Evolutionary conservation across 2,329 filamentous ascomycete species (phyloP).

Genomic region (Didymella sp.): DNA sequence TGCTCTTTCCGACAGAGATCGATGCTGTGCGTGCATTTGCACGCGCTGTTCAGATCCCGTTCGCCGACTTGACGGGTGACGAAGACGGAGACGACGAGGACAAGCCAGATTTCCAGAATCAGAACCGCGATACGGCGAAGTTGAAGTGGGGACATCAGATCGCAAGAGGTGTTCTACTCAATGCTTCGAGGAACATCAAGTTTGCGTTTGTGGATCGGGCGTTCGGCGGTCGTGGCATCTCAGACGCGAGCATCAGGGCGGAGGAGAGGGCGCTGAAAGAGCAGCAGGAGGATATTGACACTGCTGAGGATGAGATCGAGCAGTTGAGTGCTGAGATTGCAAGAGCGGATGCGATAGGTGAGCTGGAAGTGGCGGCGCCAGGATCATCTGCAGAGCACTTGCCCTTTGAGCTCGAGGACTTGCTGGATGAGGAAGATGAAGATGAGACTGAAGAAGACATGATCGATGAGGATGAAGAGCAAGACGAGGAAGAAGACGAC

Average conservation of each 20-base stretch:
- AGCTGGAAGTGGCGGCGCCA: conserved; percentile 15
- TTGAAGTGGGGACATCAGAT: conserved; percentile 67
- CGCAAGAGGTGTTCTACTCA: conserved; percentile 65
- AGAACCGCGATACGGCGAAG: conserved; percentile 54
- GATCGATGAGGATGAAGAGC: conserved; percentile 6
- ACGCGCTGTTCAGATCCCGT: conserved; percentile 60
- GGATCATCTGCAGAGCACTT: neutral
- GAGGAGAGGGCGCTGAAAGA: conserved; percentile 51
- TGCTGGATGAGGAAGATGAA: conserved; percentile 41
- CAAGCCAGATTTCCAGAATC: conserved; percentile 38
- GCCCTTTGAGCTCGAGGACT: conserved; percentile 9
- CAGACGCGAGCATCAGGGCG: conserved; percentile 48
- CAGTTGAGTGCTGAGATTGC: conserved; percentile 45
- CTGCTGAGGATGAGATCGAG: conserved; percentile 54
- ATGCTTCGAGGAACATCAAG: conserved; percentile 62
- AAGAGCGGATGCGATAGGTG: conserved; percentile 23
- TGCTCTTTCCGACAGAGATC: conserved; percentile 61
- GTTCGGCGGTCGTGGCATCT: conserved; percentile 65
- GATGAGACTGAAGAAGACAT: neutral
- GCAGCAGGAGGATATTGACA: conserved; percentile 57
- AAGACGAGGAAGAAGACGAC: conserved; percentile 3
- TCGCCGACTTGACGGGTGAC: conserved; percentile 57
- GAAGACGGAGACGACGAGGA: conserved; percentile 33
- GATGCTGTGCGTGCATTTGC: conserved; percentile 65
- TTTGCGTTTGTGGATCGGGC: conserved; percentile 65